A percentile compares a stretch with the other conserved stretches of the same genome.
These are phyloP conservation scores for Carex pumila DNA, from an alignment of 176 grass and related monocot species.

Conservation along the genomic window DNA sequence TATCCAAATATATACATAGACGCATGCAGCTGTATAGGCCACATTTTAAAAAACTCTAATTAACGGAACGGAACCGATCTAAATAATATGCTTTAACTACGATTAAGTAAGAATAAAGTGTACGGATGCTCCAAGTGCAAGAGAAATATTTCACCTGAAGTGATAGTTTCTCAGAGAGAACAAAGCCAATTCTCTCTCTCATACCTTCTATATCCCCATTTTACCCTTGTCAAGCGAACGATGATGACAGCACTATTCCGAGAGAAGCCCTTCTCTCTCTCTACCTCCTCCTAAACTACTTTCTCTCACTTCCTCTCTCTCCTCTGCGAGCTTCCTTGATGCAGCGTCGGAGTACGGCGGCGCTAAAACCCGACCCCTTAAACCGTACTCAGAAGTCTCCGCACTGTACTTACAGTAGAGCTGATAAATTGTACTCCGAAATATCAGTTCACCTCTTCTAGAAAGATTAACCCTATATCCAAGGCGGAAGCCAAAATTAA, in stretches of 20 bases:
- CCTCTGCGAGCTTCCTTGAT: constrained; percentile 18
- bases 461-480: background rate
- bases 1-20: too few relatives aligned
- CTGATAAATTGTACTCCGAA: background rate
- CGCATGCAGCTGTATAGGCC: too few relatives aligned
- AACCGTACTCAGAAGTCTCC: background rate
- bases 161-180: constrained; percentile 17
- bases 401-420: background rate
- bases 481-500: constrained; percentile 4
- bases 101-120: too few relatives aligned
- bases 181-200: constrained; percentile 18
- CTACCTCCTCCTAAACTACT: background rate
- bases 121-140: constrained; percentile 1
- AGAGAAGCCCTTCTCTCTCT: constrained; percentile 24
- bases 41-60: too few relatives aligned
- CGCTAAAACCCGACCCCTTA: background rate
- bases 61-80: too few relatives aligned
- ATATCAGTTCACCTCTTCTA: background rate
- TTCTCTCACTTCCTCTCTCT: background rate
- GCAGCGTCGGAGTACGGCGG: background rate
- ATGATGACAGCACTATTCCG: constrained; percentile 25
- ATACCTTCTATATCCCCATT: background rate
- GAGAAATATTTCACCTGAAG: constrained; percentile 8
- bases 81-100: too few relatives aligned
- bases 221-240: constrained; percentile 21